Base-by-base conservation (phyloP, 106 monocot species). In the Dioscorea dumetorum region DNA sequence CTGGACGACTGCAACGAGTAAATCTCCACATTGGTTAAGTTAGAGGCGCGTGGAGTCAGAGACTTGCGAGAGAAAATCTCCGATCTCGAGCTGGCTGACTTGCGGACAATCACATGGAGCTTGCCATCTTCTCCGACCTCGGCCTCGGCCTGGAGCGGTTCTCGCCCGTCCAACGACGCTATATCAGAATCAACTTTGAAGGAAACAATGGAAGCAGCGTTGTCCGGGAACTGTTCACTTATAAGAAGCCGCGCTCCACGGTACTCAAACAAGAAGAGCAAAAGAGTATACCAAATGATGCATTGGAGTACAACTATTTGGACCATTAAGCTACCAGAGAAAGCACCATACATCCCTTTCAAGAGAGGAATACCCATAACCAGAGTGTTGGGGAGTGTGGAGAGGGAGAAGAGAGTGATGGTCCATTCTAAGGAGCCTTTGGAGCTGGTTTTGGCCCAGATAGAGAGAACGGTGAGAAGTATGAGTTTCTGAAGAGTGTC, bases 351-450 rank as follows among this genome's bases (percentile, higher is more conserved):
- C 84, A 84, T 84, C 8, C 84, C 84, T 58, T 72, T 79, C 41
- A 84, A 76, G 23, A 84, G 73, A 5, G 84, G 84, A 24, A 84
- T 84, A 31, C 76, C 72, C 84, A 79, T 79, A 35, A 79, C 84
- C 3, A 84, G 79, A 32, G 76, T 66, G 60, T 75, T 72, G 66
- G 70, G 70, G 61, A 63, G 65, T 34, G 72, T 72, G 34, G 79
- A 76, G 51, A 84, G 58, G 22, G 71, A 64, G 62, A 80, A 70
- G 64, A 80, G 62, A 18, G 67, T 53, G 73, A 73, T 41, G 5
- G 41, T 41, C 1, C 41, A 41, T 41, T 41, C 41, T 10, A 41
- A 41, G 6, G 41, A 41, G 9, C 41, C 41, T 41, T 41, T 41
- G 3, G 41, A 41, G 41, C 5, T 41, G 5, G 41, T 41, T 41